Conservation (phyloP, 2,329 filamentous ascomycete genomes). For the Colletotrichum sp. region DNA sequence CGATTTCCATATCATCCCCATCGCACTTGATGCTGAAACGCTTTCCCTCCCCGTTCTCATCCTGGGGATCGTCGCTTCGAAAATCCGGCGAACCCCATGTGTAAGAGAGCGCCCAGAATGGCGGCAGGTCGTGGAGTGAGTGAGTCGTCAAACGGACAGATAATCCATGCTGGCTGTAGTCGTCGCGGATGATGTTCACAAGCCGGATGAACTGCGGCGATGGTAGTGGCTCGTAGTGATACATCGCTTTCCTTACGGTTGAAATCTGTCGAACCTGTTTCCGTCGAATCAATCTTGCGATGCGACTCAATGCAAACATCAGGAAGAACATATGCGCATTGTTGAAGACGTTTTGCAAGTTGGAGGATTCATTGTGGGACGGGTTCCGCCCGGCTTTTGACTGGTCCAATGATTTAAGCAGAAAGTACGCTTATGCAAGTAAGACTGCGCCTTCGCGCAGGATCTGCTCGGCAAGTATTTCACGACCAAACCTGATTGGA, state of each 20-base stretch:
- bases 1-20: background rate
- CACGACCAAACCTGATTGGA: background rate
- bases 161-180: background rate
- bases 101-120: slow-evolving; percentile 4
- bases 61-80: background rate
- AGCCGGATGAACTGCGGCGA: background rate
- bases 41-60: background rate
- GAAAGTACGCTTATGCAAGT: background rate
- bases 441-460: background rate
- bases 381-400: background rate
- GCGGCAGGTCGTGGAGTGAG: background rate
- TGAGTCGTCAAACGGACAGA: background rate
- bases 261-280: fast-evolving
- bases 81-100: background rate
- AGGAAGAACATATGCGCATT: background rate
- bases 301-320: background rate
- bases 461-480: background rate
- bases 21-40: background rate
- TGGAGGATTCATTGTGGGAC: background rate
- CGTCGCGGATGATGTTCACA: background rate
- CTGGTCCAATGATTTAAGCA: background rate
- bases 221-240: slow-evolving; percentile 13
- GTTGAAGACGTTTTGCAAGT: background rate
- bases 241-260: background rate
- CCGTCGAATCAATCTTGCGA: background rate